Evolutionary conservation across 768 basidiomycete genomes (phyloP).

Genomic region (Pulveroboletus sp.): DNA sequence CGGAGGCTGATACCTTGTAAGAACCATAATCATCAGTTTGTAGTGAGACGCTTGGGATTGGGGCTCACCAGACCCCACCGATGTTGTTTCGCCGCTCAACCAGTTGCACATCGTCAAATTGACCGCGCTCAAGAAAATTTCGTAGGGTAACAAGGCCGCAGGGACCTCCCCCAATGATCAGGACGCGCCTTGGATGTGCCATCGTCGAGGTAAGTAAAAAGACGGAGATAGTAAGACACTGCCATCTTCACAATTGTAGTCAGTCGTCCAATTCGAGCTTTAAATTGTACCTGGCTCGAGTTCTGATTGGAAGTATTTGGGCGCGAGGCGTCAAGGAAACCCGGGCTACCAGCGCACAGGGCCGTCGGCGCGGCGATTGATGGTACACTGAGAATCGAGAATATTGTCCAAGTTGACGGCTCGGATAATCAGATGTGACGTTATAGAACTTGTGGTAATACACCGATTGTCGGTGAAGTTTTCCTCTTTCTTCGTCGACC

Average conservation of each 20-base stretch:
- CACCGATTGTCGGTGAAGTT: too few species aligned
- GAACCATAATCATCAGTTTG: background rate
- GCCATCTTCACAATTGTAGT: background rate
- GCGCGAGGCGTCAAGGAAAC: too few species aligned
- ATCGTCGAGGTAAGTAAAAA: background rate
- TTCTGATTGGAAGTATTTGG: too few species aligned
- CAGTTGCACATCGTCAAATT: conserved; percentile 42
- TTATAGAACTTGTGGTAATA: too few species aligned
- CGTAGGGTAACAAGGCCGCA: conserved; percentile 47
- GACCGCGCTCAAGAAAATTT: conserved; percentile 42
- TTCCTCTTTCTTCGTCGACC: too few species aligned
- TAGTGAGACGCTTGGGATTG: background rate
- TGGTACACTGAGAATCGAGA: too few species aligned
- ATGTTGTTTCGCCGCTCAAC: conserved; percentile 45
- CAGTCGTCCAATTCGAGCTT: too few species aligned
- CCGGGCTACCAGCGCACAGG: too few species aligned
- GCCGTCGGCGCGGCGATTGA: too few species aligned
- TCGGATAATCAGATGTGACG: too few species aligned
- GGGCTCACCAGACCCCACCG: conserved; percentile 48
- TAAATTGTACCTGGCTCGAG: too few species aligned
- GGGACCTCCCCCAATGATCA: conserved; percentile 48
- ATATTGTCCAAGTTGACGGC: too few species aligned
- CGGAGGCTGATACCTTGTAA: conserved; percentile 14
- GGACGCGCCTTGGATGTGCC: conserved; percentile 19
- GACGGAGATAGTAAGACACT: conserved; percentile 5